Percentiles rank a stretch among this genome's conserved stretches.
phyloP scores from a whole-genome alignment of 352 stramenopile species.

The Pythium sukuiense region DNA sequence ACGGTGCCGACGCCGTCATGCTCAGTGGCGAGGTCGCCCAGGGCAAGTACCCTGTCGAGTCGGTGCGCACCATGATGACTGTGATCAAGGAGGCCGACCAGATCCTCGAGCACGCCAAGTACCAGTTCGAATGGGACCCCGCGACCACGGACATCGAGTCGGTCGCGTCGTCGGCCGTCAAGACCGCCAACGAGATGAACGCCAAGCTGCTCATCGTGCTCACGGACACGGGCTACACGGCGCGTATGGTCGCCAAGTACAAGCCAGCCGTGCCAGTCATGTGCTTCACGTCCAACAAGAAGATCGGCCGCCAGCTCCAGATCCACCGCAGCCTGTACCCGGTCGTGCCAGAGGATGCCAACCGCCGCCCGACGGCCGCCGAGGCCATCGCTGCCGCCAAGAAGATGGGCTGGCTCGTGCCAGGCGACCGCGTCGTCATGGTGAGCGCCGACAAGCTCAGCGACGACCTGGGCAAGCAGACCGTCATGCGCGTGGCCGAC shows the following conservation, averaged over 20 bases:
- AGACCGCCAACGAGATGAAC: slow-evolving; percentile 84
- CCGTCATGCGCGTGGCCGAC: slow-evolving; percentile 79
- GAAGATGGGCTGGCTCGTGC: slow-evolving; percentile 89
- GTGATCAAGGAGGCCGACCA: slow-evolving; percentile 88
- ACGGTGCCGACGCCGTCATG: slow-evolving; percentile 88
- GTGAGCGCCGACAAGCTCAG: slow-evolving; percentile 80
- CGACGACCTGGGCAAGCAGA: slow-evolving; percentile 80
- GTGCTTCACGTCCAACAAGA: slow-evolving; percentile 83
- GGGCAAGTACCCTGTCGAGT: slow-evolving; percentile 89
- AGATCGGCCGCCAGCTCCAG: slow-evolving; percentile 92
- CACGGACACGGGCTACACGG: slow-evolving; percentile 79
- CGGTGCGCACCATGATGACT: slow-evolving; percentile 92
- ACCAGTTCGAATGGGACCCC: slow-evolving; percentile 64
- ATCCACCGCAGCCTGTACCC: slow-evolving; percentile 85
- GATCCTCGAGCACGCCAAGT: slow-evolving; percentile 56
- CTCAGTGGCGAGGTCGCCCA: slow-evolving; percentile 84
- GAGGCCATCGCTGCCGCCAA: slow-evolving; percentile 90
- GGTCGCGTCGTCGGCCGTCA: slow-evolving; percentile 79
- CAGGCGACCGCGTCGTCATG: slow-evolving; percentile 90
- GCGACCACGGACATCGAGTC: slow-evolving; percentile 81
- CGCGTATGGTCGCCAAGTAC: slow-evolving; percentile 87
- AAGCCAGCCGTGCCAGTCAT: slow-evolving; percentile 92
- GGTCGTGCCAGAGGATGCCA: slow-evolving; percentile 60
- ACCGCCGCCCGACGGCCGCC: slow-evolving; percentile 60
- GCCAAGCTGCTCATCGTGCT: slow-evolving; percentile 85